Evolutionary conservation across 148 eudicot species (phyloP).

Genomic region (Cornus suecica): DNA sequence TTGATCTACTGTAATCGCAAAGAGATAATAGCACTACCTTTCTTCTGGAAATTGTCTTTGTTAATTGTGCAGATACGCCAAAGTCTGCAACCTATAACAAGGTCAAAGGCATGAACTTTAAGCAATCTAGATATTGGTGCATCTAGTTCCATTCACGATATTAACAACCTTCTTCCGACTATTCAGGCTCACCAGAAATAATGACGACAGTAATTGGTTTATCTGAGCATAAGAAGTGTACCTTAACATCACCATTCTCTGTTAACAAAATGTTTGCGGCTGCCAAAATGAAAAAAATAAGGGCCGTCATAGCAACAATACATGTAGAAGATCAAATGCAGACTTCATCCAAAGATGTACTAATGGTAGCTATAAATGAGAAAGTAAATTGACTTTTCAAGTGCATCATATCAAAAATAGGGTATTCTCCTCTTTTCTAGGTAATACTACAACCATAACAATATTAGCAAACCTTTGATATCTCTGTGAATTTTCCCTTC

Average conservation of each 20-base stretch:
- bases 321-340: neutral
- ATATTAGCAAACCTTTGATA: conserved; percentile 61
- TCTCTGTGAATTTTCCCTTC: conserved; percentile 98
- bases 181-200: conserved; percentile 5
- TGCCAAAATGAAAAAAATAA: conserved; percentile 43
- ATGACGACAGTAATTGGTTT: neutral
- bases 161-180: neutral
- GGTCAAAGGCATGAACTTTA: conserved; percentile 14
- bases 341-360: neutral
- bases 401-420: conserved; percentile 1
- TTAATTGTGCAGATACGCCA: conserved; percentile 95
- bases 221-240: conserved; percentile 22
- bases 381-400: neutral
- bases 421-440: neutral
- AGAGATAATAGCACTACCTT: conserved; percentile 49
- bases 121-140: neutral
- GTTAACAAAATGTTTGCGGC: conserved; percentile 95
- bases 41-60: conserved; percentile 91
- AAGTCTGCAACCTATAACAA: conserved; percentile 88
- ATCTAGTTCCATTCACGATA: neutral
- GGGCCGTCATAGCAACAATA: conserved; percentile 18
- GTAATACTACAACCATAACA: neutral
- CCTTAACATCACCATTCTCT: conserved; percentile 98
- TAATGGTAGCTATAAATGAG: neutral
- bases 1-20: neutral